Evolutionary conservation across 164 flowering plant species (phyloP).

Genomic region (Tetracentron sinense): DNA sequence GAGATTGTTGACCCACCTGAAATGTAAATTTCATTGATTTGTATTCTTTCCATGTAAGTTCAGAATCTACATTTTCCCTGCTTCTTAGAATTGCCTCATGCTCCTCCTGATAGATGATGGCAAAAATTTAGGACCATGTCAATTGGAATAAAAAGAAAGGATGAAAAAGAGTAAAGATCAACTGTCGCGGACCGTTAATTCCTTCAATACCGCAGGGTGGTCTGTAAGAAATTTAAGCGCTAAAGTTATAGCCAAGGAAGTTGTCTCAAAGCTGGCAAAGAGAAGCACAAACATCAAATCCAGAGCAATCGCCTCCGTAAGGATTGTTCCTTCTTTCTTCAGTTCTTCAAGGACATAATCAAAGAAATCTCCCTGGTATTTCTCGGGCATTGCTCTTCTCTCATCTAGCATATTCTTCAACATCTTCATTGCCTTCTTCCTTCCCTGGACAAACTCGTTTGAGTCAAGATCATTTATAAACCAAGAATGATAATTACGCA

Average conservation of each 20-base stretch:
- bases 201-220: conserved; percentile 59
- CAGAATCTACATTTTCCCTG: conserved; percentile 29
- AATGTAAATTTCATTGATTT: conserved; percentile 45
- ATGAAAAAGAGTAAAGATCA: neutral
- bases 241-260: conserved; percentile 30
- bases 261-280: conserved; percentile 44
- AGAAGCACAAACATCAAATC: conserved; percentile 40
- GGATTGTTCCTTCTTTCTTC: conserved; percentile 33
- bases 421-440: conserved; percentile 81
- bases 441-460: conserved; percentile 46
- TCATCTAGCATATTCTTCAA: conserved; percentile 61
- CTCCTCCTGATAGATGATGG: conserved; percentile 29
- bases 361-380: conserved; percentile 56
- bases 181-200: conserved; percentile 48
- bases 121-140: conserved; percentile 2
- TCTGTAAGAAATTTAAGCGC: conserved; percentile 39
- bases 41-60: conserved; percentile 41
- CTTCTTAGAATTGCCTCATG: conserved; percentile 30
- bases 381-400: conserved; percentile 50
- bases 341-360: conserved; percentile 38
- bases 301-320: conserved; percentile 36
- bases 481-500: neutral
- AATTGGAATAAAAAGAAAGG: neutral
- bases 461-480: conserved; percentile 1
- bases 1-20: conserved; percentile 22